Percentiles rank a stretch among this genome's conserved stretches.
phyloP scores from a whole-genome alignment of 352 stramenopile genomes.

The Blastocystis sp. region DNA sequence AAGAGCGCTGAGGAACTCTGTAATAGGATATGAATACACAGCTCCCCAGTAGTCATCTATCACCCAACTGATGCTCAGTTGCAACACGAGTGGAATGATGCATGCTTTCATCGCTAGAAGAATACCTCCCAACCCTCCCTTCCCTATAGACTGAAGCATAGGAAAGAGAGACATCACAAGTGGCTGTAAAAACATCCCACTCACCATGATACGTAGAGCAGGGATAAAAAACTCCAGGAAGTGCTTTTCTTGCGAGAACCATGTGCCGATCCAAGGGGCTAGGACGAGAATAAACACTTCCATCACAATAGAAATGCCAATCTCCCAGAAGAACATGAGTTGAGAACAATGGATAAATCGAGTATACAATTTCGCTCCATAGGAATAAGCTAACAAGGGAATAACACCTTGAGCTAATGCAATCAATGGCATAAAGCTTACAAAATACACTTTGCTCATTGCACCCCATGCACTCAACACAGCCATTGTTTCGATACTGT shows the following conservation, averaged over 20 bases:
- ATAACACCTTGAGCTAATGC: conserved; percentile 42
- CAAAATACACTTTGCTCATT: conserved; percentile 50
- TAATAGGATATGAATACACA: conserved; percentile 55
- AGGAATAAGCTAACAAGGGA: conserved; percentile 36
- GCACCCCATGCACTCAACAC: conserved; percentile 33
- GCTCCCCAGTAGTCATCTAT: conserved; percentile 48
- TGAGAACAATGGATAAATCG: conserved; percentile 39
- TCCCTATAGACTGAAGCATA: conserved; percentile 39
- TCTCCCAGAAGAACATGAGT: conserved; percentile 27
- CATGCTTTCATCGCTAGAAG: conserved; percentile 43
- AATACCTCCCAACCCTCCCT: conserved; percentile 26
- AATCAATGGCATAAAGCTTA: conserved; percentile 52
- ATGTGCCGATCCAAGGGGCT: not conserved
- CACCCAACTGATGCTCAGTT: not conserved
- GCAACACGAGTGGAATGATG: not conserved
- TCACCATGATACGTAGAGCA: conserved; percentile 1
- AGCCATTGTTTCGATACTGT: not conserved
- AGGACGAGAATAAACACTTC: conserved; percentile 12
- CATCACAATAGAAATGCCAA: conserved; percentile 19
- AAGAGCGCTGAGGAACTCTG: conserved; percentile 23
- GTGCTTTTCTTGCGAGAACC: not conserved
- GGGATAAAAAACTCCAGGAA: conserved; percentile 53
- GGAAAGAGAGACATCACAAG: conserved; percentile 43
- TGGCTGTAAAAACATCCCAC: conserved; percentile 21
- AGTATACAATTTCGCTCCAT: conserved; percentile 15